A percentile compares a stretch with the other conserved stretches of the same genome.
Conservation (phyloP, 176 grass and related monocot genomes). For the Bolboschoenus planiculmis region DNA sequence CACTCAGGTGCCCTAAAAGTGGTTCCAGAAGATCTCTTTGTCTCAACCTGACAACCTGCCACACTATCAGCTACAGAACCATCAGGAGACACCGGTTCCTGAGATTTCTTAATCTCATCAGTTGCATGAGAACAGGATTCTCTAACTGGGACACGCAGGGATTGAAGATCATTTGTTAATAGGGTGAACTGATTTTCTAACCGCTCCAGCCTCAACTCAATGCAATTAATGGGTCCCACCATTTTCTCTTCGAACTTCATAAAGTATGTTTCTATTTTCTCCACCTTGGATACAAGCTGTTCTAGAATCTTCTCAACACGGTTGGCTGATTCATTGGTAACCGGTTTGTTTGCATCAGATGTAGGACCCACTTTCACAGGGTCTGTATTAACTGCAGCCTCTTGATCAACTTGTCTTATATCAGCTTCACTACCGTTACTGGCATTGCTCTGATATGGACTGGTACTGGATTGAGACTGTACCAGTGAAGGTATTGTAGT, state of each 20-base stretch:
- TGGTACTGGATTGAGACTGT: neutral
- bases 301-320: slow-evolving; percentile 63
- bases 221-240: slow-evolving; percentile 47
- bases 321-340: slow-evolving; percentile 21
- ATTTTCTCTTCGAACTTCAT: slow-evolving; percentile 68
- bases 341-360: slow-evolving; percentile 6
- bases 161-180: slow-evolving; percentile 31
- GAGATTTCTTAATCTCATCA: slow-evolving; percentile 21
- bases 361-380: slow-evolving; percentile 21
- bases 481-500: neutral
- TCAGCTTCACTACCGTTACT: slow-evolving; percentile 18
- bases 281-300: slow-evolving; percentile 60
- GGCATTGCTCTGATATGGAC: neutral
- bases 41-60: slow-evolving; percentile 18
- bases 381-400: neutral
- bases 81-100: neutral
- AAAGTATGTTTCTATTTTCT: slow-evolving; percentile 67
- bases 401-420: slow-evolving; percentile 22
- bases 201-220: slow-evolving; percentile 25
- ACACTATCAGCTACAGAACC: slow-evolving; percentile 22
- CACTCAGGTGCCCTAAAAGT: slow-evolving; percentile 48
- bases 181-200: slow-evolving; percentile 23
- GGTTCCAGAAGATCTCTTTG: slow-evolving; percentile 42
- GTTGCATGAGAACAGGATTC: slow-evolving; percentile 1
- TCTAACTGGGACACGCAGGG: slow-evolving; percentile 14